A percentile compares a stretch with the other conserved stretches of the same genome.
phyloP scores from a whole-genome alignment of 176 grass and related monocot genomes.

The Ampelocalamus luodianensis region DNA sequence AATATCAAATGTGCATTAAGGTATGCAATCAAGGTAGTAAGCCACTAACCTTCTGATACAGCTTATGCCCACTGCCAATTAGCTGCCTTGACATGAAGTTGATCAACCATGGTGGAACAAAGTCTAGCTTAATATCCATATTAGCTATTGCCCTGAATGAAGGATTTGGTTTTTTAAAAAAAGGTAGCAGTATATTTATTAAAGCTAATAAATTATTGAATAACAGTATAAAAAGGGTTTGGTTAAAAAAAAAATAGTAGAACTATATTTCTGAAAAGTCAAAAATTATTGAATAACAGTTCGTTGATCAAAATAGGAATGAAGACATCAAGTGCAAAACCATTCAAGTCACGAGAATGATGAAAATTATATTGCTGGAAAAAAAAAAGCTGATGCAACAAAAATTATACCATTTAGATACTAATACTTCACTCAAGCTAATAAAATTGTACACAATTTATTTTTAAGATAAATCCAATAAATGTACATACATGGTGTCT shows the following conservation, averaged over 20 bases:
- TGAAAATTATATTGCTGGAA: conserved; percentile 2
- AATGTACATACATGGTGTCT: neutral
- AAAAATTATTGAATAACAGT: neutral
- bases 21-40: neutral
- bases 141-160: conserved; percentile 83
- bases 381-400: neutral
- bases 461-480: neutral
- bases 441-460: neutral
- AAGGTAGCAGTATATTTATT: neutral
- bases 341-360: neutral
- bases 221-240: neutral
- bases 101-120: conserved; percentile 89
- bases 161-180: conserved; percentile 20
- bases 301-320: neutral
- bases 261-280: conserved; percentile 8
- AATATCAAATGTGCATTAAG: neutral
- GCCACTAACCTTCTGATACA: conserved; percentile 82
- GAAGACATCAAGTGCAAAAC: neutral
- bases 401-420: neutral
- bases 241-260: neutral
- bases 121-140: conserved; percentile 98
- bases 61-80: conserved; percentile 79
- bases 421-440: neutral
- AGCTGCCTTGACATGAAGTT: conserved; percentile 97
- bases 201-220: conserved; percentile 11